Evolutionary conservation across 169 alveolate genomes (phyloP), one percentile per base, ranked within the genome.

Genomic region (Plasmodium gaboni): DNA sequence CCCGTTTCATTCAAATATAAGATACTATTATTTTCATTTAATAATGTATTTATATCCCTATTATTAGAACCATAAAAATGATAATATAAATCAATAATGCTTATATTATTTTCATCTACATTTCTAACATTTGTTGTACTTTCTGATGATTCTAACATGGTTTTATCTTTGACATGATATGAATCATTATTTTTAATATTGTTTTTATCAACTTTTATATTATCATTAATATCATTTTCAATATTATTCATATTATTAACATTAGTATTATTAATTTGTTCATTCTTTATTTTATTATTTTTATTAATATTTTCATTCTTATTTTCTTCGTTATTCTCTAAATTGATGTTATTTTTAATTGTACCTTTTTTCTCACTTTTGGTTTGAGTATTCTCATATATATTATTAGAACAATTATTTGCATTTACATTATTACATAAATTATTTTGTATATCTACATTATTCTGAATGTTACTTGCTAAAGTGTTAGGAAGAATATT

Each of bases 401-500:
- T 38, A 4, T 63, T 28, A 17, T 59, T 48, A 15, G 73, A 4
- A 80, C 94, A 85, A 12, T 90, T 32, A 32, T 51, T 46, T 7
- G n/a, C 67, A 1, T 44, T 57, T 12, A 59, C 7, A 48, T 13
- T 74, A 17, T 38, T 38, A 5, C 46, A 38, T 38, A 38, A 38
- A 38, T 5, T 38, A 5, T 5, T 38, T 38, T 38, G 46, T 38
- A 6, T 38, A 38, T 38, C 46, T 38, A 19, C 50, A 6, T 71
- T 59, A 10, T 50, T 76, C 10, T 86, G 64, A 5, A 65, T 70
- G 22, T 86, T 60, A 12, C 78, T 93, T 26, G 86, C 93, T 15
- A 92, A 78, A 8, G 76, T 48, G 22, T 78, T 65, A 9, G 92
- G 92, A 65, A 88, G 28, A 4, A 91, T 92, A 10, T 76, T 22